phyloP scores from a whole-genome alignment of 1,284 basidiomycete genomes.

The Fistulinella cinereoalba region DNA sequence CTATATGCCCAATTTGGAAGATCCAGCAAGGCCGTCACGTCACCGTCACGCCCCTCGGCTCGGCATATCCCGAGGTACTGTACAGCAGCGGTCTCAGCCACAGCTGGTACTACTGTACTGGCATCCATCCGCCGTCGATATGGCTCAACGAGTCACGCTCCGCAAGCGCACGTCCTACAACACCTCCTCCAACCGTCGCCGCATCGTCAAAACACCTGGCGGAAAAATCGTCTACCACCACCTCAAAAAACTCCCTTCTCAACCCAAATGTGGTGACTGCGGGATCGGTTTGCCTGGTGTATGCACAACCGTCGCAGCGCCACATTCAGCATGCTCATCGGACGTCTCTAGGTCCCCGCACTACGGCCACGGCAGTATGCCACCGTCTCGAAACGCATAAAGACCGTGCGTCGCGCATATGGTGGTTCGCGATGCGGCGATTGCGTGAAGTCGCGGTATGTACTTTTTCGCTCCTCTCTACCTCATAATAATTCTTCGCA shows the following conservation, averaged over 20 bases:
- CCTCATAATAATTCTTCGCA: constrained; percentile 32
- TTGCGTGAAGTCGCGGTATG: constrained; percentile 89
- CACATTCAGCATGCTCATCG: constrained; percentile 2
- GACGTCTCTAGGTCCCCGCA: constrained; percentile 67
- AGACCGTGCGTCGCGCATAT: constrained; percentile 92
- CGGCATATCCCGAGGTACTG: constrained; percentile 20
- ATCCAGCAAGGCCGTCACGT: too few species aligned
- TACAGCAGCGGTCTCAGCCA: constrained; percentile 27
- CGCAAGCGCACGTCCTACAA: constrained; percentile 99
- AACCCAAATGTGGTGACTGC: constrained; percentile 98
- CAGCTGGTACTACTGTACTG: not conserved
- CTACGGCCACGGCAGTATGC: constrained; percentile 93
- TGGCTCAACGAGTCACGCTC: constrained; percentile 99
- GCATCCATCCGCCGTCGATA: constrained; percentile 38
- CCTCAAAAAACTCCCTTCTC: constrained; percentile 80
- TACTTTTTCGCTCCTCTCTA: constrained; percentile 13
- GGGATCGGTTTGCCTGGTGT: constrained; percentile 89
- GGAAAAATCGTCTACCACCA: constrained; percentile 91
- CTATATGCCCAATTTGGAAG: not conserved
- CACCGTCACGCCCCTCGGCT: constrained; percentile 5
- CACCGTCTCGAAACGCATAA: constrained; percentile 91
- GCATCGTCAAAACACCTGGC: constrained; percentile 96
- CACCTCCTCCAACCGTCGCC: constrained; percentile 94
- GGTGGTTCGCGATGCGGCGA: constrained; percentile 93
- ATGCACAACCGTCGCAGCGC: constrained; percentile 36